These are phyloP conservation scores for Trypanosomatidae sp. DNA, from an alignment of 208 protist genomes.

Conservation along the genomic window DNA sequence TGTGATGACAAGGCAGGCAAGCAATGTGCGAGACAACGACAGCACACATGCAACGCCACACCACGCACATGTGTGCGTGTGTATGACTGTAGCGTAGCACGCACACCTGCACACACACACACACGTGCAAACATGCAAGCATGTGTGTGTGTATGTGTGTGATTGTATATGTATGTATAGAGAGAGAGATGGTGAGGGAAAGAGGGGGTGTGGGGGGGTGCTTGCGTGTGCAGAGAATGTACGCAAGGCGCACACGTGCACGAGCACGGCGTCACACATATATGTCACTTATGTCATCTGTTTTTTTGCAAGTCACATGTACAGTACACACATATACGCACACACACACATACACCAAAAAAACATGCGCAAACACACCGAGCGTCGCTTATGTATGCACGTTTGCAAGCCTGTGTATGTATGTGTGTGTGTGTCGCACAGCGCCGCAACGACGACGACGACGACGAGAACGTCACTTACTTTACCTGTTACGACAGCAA, in stretches of 20 bases:
- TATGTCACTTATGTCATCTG: neutral
- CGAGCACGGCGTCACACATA: too few species aligned
- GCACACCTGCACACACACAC: neutral
- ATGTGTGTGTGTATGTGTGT: too few species aligned
- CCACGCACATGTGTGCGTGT: neutral
- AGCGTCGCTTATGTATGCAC: too few species aligned
- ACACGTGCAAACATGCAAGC: neutral
- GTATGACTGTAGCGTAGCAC: neutral
- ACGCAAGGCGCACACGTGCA: too few species aligned
- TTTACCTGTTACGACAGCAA: constrained; percentile 1
- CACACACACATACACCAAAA: too few species aligned
- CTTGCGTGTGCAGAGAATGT: neutral
- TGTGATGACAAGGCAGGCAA: too few species aligned
- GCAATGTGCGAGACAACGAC: neutral
- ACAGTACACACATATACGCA: too few species aligned
- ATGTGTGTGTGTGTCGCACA: neutral
- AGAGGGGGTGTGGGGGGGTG: neutral
- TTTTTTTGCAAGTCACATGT: too few species aligned
- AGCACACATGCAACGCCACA: neutral
- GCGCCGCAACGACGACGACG: neutral
- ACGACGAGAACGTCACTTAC: neutral
- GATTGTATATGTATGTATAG: too few species aligned
- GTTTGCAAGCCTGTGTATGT: neutral
- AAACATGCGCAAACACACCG: too few species aligned
- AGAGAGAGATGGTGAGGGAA: too few species aligned